Percentiles rank a stretch among this genome's conserved stretches.
Evolutionary conservation across 1,284 basidiomycete species (phyloP).

Genomic region (Papiliotrema laurentii): DNA sequence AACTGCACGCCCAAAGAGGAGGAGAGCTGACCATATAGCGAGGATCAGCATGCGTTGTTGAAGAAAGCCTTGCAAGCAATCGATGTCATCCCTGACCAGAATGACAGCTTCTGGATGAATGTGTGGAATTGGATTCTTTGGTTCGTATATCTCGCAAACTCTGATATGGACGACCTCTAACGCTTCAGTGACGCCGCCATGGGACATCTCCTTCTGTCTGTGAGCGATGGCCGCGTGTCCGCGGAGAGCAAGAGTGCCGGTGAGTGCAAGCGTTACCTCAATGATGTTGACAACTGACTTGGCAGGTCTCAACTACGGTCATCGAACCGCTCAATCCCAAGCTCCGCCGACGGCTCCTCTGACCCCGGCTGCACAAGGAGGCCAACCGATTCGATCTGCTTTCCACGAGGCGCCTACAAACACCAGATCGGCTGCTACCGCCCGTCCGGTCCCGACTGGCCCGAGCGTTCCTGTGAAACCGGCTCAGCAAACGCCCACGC

Average conservation of each 20-base stretch:
- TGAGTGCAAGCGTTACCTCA: slow-evolving; percentile 35
- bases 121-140: slow-evolving; percentile 95
- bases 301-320: slow-evolving; percentile 88
- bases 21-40: slow-evolving; percentile 43
- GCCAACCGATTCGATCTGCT: slow-evolving; percentile 31
- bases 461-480: slow-evolving; percentile 17
- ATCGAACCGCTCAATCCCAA: slow-evolving; percentile 32
- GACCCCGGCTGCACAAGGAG: slow-evolving; percentile 28
- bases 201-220: slow-evolving; percentile 78
- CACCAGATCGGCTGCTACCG: slow-evolving; percentile 30
- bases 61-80: slow-evolving; percentile 83
- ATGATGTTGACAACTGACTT: slow-evolving; percentile 2
- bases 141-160: slow-evolving; percentile 20
- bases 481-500: slow-evolving; percentile 24
- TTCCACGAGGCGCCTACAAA: slow-evolving; percentile 9
- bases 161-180: slow-evolving; percentile 34
- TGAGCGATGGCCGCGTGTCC: slow-evolving; percentile 86
- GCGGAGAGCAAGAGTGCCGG: slow-evolving; percentile 90
- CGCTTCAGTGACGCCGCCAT: slow-evolving; percentile 79
- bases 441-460: not conserved
- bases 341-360: slow-evolving; percentile 46
- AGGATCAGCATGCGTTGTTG: slow-evolving; percentile 79
- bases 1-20: not conserved
- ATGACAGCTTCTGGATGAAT: slow-evolving; percentile 82
- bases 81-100: slow-evolving; percentile 52